Percentiles rank a stretch among this genome's conserved stretches.
Evolutionary conservation across 805 yeast genomes (phyloP).

Genomic region (Barnettozyma pratensis): DNA sequence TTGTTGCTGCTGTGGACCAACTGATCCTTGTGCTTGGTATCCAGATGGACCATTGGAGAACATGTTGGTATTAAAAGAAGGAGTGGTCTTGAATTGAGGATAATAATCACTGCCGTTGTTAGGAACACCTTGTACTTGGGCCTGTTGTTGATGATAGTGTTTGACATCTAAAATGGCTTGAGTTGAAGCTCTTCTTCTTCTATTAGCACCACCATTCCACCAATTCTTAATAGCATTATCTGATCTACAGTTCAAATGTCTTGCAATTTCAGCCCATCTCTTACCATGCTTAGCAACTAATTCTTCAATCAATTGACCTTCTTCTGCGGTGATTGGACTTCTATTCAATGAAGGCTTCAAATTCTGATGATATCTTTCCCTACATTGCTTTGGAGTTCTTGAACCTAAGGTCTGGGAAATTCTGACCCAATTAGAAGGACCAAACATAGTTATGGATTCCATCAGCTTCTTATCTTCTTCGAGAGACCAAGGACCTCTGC

Average conservation of each 20-base stretch:
- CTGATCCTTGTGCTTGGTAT: neutral
- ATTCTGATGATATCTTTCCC: slow-evolving; percentile 90
- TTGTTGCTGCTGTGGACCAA: slow-evolving; percentile 1
- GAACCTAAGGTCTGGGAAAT: slow-evolving; percentile 69
- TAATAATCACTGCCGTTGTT: neutral
- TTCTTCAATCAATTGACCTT: slow-evolving; percentile 75
- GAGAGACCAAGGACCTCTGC: slow-evolving; percentile 89
- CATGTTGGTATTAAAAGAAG: slow-evolving; percentile 15
- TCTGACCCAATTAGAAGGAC: slow-evolving; percentile 87
- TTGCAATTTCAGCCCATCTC: slow-evolving; percentile 90
- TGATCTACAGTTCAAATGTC: slow-evolving; percentile 81
- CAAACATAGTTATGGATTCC: slow-evolving; percentile 62
- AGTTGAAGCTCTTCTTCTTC: slow-evolving; percentile 56
- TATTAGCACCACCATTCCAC: slow-evolving; percentile 95
- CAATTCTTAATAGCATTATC: slow-evolving; percentile 91
- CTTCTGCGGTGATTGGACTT: slow-evolving; percentile 78
- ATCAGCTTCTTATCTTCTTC: slow-evolving; percentile 73
- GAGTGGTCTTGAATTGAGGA: slow-evolving; percentile 6
- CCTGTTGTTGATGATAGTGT: slow-evolving; percentile 1
- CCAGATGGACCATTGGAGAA: slow-evolving; percentile 2
- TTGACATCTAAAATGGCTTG: slow-evolving; percentile 19
- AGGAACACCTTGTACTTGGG: neutral
- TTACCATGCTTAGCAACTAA: slow-evolving; percentile 78
- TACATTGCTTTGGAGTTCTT: slow-evolving; percentile 85
- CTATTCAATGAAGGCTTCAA: slow-evolving; percentile 79